These are phyloP conservation scores for Pseudomonodictys pantanalensis DNA, from an alignment of 495 filamentous ascomycete genomes.

Conservation along the genomic window DNA sequence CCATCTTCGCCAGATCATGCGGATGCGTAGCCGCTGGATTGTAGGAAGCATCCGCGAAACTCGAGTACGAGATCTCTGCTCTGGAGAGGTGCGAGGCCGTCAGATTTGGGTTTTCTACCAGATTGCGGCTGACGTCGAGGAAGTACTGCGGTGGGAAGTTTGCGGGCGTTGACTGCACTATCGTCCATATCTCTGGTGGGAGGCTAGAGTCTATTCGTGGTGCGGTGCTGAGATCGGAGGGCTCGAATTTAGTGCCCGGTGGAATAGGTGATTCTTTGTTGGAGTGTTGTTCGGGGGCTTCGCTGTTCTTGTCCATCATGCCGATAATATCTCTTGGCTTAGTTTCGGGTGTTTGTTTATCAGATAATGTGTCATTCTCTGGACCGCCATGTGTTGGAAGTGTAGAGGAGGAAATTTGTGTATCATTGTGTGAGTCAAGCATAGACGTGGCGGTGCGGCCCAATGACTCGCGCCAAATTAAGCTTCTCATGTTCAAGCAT, in stretches of 20 bases:
- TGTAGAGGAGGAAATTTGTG: no score
- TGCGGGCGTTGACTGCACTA: conserved; percentile 44
- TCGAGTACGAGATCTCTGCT: conserved; percentile 75
- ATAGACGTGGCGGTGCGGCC: no score
- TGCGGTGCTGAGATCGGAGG: conserved; percentile 22
- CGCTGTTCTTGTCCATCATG: no score
- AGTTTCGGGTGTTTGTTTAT: no score
- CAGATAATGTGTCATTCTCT: no score
- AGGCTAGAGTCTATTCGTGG: conserved; percentile 25
- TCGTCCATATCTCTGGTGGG: conserved; percentile 39
- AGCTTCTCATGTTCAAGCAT: no score
- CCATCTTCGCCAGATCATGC: conserved; percentile 29
- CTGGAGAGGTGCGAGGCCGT: conserved; percentile 79
- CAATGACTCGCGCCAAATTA: no score
- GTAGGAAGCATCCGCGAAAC: conserved; percentile 37
- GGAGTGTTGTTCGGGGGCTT: no score
- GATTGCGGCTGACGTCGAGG: conserved; percentile 62
- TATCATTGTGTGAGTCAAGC: no score
- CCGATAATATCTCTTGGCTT: no score
- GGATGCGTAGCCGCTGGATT: conserved; percentile 17
- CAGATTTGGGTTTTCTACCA: conserved; percentile 82
- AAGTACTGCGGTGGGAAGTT: conserved; percentile 60
- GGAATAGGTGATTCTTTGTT: no score
- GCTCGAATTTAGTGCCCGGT: conserved; percentile 23
- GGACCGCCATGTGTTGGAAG: no score